Base-by-base conservation (phyloP, 2,329 filamentous ascomycete species). In the Pseudogymnoascus sp. region DNA sequence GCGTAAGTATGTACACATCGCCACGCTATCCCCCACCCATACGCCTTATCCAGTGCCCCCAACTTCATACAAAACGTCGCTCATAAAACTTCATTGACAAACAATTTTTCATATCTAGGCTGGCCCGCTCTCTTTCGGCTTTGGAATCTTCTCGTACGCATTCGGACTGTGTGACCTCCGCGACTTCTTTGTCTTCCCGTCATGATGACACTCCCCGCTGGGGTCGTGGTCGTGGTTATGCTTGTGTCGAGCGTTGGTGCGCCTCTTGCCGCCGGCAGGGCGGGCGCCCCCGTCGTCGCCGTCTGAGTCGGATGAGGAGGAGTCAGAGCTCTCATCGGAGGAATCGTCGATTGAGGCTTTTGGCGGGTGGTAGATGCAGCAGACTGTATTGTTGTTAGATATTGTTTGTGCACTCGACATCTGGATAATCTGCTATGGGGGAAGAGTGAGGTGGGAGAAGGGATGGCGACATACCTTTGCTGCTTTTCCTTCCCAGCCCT, bases 341-440 rank as follows among this genome's bases (percentile, higher is more conserved):
- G 88, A 92, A 33, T 90, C 95, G 74, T 97, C 93, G 73, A 89
- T 91, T 3, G 91, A 86, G 9, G 82, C 84, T 68, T 88, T 89
- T 5, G 91, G 88, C 65, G 89, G 89, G 78, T 97, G 93, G 78
- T 97, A 99, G 75, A 99, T 99, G 75, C 95, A 99, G 82, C 95
- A 99, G n/a, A 97, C 95, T 96, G 65, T 64, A 37, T 40, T 8
- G 5, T 60, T 38, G 38, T 55, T 59, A 62, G 37, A 14, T 33
- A 28, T 40, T 43, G 25, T 33, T 59, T 25, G 37, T 41, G 41
- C 41, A 14, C 12, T 12, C 21, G 21, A 14, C n/a, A 23, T 40
- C 5, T 40, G 18, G 16, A 43, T 21, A 12, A 43, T 43, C 18
- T 43, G 40, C 9, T 43, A 18, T 25, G 21, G 21, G 8, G 21